These are phyloP conservation scores for Oryza longistaminata DNA, from an alignment of 176 grass and related monocot genomes.

Conservation along the genomic window DNA sequence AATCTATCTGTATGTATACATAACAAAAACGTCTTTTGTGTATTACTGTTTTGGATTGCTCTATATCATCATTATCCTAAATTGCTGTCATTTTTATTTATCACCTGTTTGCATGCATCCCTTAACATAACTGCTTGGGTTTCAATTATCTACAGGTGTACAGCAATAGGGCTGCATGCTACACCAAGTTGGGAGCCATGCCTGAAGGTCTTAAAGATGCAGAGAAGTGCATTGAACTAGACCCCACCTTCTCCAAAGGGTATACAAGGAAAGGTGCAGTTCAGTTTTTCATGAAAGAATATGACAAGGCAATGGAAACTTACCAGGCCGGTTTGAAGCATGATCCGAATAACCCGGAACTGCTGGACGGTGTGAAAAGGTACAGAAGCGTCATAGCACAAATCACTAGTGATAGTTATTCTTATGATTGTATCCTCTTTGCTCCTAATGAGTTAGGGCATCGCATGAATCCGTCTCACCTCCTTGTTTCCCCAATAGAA, in stretches of 20 bases:
- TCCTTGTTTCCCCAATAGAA: not conserved
- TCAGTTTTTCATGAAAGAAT: constrained; percentile 99
- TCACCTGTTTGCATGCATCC: constrained; percentile 1
- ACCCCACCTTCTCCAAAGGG: constrained; percentile 91
- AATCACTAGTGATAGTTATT: not conserved
- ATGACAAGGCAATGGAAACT: constrained; percentile 91
- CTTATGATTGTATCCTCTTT: not conserved
- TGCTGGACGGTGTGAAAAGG: constrained; percentile 81
- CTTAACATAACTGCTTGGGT: not conserved
- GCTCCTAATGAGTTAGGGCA: not conserved
- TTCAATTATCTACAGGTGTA: constrained; percentile 61
- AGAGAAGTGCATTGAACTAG: constrained; percentile 96
- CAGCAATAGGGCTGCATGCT: constrained; percentile 97
- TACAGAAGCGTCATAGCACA: constrained; percentile 26
- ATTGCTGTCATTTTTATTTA: not conserved
- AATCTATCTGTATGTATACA: not conserved
- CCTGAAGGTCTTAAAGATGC: constrained; percentile 99
- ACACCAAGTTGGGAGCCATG: constrained; percentile 90
- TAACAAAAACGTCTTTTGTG: not conserved
- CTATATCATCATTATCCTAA: not conserved
- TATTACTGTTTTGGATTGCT: not conserved
- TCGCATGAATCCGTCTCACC: not conserved
- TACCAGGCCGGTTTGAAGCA: constrained; percentile 95
- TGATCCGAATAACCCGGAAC: constrained; percentile 86
- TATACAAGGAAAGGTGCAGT: constrained; percentile 95